Evolutionary conservation across 73 alveolate genomes (phyloP).

Genomic region (Diophrys sp.): DNA sequence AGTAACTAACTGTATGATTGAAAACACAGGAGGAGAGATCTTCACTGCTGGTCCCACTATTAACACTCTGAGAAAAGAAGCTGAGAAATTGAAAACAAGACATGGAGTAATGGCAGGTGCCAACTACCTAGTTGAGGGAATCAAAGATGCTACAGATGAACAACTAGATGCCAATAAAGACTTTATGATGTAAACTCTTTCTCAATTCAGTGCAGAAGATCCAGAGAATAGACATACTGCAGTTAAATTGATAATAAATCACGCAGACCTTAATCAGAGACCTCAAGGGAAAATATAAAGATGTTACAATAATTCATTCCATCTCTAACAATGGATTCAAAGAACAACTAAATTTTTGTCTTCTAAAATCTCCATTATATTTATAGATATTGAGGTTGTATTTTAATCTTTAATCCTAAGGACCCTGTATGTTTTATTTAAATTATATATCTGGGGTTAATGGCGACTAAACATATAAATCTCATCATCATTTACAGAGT

Average conservation of each 20-base stretch:
- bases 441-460: no score
- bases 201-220: conserved; percentile 4
- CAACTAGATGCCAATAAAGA: conserved; percentile 16
- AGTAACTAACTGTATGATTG: conserved; percentile 41
- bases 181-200: conserved; percentile 35
- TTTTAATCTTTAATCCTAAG: no score
- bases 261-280: no score
- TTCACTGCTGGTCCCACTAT: conserved; percentile 67
- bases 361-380: no score
- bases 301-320: no score
- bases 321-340: no score
- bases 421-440: no score
- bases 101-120: conserved; percentile 43
- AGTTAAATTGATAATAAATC: conserved; percentile 52
- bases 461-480: no score
- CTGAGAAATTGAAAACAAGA: conserved; percentile 18
- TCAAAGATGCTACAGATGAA: conserved; percentile 30
- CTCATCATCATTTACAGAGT: no score
- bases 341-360: no score
- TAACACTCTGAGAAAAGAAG: conserved; percentile 29
- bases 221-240: conserved; percentile 45
- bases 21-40: conserved; percentile 58
- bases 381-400: no score
- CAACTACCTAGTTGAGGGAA: conserved; percentile 51
- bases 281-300: no score